Base-by-base conservation (phyloP, 148 eudicot genomes). In the Persicaria maculosa region DNA sequence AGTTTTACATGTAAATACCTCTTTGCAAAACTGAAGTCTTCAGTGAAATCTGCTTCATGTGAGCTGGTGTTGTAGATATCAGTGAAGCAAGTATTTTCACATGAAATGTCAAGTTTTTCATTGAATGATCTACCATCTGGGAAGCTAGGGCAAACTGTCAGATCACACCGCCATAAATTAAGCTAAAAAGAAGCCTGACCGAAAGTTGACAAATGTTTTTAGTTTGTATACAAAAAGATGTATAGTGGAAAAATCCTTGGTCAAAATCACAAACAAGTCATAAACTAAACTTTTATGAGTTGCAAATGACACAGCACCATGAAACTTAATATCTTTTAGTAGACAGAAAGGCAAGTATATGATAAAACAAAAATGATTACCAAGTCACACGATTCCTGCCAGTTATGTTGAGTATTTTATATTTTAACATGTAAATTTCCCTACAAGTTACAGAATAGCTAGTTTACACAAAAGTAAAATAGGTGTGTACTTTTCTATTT, bases 1-100 rank as follows among this genome's bases (percentile, higher is more conserved):
- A 36, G 12, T 36, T 65, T 65, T 43, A 14, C n/a, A 65, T 15
- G 15, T 36, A 43, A 65, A 12, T 65, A 65, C 70, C 70, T 65
- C 47, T 36, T 64, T 7, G 17, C 7, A 65, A 65, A 14, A 15
- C 70, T 36, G 47, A 40, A 40, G 6, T 65, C 70, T 65, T 65
- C 70, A 5, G 70, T 65, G 45, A 65, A 65, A 36, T 65, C 47
- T 40, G 45, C 70, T 65, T 65, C 70, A 36, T 2, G 70, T 14
- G 46, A 10, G 47, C 3, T 65, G 17, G 15, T 40, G 45, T 40
- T 65, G 70, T 12, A 65, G 5, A 65, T 19, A 65, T 65, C 70
- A 65, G 47, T 40, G 70, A 65, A 65, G 45, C 45, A 65, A 36
- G 9, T 46, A 43, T 15, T 40, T 17, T 40, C 70, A 17, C 9